Conservation (phyloP, 352 stramenopile species). For the Pythium dissimile region DNA sequence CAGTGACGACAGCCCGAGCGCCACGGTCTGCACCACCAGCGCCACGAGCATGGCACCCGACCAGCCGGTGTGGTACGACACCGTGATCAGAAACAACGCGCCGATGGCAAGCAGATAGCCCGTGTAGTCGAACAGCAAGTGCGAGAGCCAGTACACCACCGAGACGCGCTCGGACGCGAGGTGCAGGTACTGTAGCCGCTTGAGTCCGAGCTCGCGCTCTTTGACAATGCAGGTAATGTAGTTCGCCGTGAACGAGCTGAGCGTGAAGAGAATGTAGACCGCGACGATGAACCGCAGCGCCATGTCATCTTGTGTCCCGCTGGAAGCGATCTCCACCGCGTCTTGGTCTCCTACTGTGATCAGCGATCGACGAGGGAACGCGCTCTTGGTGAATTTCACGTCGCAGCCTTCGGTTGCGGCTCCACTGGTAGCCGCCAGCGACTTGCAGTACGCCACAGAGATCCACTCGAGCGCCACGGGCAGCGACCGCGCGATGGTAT, state of each 20-base stretch:
- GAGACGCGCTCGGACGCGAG: slow-evolving; percentile 44
- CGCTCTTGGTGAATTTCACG: slow-evolving; percentile 45
- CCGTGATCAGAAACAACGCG: slow-evolving; percentile 30
- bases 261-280: slow-evolving; percentile 73
- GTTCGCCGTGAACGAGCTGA: slow-evolving; percentile 63
- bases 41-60: slow-evolving; percentile 31
- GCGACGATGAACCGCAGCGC: slow-evolving; percentile 90
- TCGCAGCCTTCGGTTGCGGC: slow-evolving; percentile 23
- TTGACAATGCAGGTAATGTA: slow-evolving; percentile 64
- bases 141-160: slow-evolving; percentile 62
- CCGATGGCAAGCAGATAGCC: slow-evolving; percentile 33
- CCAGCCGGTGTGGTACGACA: slow-evolving; percentile 12
- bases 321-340: background rate
- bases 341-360: slow-evolving; percentile 9
- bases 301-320: slow-evolving; percentile 25
- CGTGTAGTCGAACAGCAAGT: slow-evolving; percentile 65
- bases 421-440: background rate
- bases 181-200: slow-evolving; percentile 73
- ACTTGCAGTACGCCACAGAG: slow-evolving; percentile 55
- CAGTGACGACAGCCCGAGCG: slow-evolving; percentile 56
- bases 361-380: slow-evolving; percentile 27
- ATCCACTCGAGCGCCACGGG: slow-evolving; percentile 58
- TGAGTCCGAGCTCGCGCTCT: slow-evolving; percentile 65
- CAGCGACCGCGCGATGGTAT: slow-evolving; percentile 54
- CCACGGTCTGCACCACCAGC: slow-evolving; percentile 25